These are phyloP conservation scores for Gynostemma pentaphyllum DNA, from an alignment of 306 rosid genomes.

Conservation along the genomic window DNA sequence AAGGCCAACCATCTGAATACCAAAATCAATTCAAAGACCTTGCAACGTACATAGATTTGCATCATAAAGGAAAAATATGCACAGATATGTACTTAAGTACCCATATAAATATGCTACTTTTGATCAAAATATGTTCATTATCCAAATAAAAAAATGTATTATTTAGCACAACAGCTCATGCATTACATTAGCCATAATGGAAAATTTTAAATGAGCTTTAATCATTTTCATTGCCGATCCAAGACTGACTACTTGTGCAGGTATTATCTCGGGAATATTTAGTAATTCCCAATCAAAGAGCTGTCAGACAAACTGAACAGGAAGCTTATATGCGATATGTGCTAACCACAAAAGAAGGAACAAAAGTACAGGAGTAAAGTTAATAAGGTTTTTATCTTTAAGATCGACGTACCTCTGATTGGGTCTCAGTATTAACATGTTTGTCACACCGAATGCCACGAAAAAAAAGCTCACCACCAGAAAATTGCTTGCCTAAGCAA, in stretches of 20 bases:
- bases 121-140: not conserved
- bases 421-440: slow-evolving; percentile 63
- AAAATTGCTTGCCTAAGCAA: slow-evolving; percentile 75
- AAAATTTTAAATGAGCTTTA: not conserved
- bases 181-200: not conserved
- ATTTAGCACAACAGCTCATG: not conserved
- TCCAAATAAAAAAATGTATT: not conserved
- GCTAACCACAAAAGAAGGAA: not conserved
- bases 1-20: not conserved
- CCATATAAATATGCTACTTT: not conserved
- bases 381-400: not conserved
- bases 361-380: not conserved
- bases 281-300: not conserved
- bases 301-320: not conserved
- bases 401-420: slow-evolving; percentile 40
- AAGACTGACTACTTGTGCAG: not conserved
- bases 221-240: not conserved
- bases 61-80: not conserved
- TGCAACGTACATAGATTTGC: not conserved
- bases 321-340: not conserved
- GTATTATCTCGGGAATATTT: not conserved
- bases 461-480: slow-evolving; percentile 82
- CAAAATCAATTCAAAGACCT: not conserved
- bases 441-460: slow-evolving; percentile 91
- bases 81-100: not conserved